phyloP scores from a whole-genome alignment of 345 rosid species.

The Citrus sinensis region DVS_A1.0 CM039167.1:26426001-26426500 shows the following conservation, averaged over 20 bases:
- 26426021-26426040: constrained; percentile 48
- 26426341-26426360: constrained; percentile 21
- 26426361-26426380: too few species aligned
- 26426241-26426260: constrained; percentile 77
- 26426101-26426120: too few species aligned
- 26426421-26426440: too few species aligned
- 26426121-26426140: constrained; percentile 52
- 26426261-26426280: constrained; percentile 32
- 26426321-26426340: constrained; percentile 35
- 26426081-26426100: too few species aligned
- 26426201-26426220: constrained; percentile 67
- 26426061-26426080: constrained; percentile 56
- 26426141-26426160: constrained; percentile 35
- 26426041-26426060: constrained; percentile 68
- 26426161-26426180: constrained; percentile 35
- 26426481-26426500: too few species aligned
- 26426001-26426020: constrained; percentile 63
- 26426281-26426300: constrained; percentile 77
- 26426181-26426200: constrained; percentile 42
- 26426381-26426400: too few species aligned
- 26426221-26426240: constrained; percentile 44
- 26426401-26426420: too few species aligned
- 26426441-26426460: too few species aligned
- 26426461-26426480: too few species aligned
- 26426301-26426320: constrained; percentile 50